Conservation (phyloP, 805 yeast species). For the Ogataea saltuana region DNA sequence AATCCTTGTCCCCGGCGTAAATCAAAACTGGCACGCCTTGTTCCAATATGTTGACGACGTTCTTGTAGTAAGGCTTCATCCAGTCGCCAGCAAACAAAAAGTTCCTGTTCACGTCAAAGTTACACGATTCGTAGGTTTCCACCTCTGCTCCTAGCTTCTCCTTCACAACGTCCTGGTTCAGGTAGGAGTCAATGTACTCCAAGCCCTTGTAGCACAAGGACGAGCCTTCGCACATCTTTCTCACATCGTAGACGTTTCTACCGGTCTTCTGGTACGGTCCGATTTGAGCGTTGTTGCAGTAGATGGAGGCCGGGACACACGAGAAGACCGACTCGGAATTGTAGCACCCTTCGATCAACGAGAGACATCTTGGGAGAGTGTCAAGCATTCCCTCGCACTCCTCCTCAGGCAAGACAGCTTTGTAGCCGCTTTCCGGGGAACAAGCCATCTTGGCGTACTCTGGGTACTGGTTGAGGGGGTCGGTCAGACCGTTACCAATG, state of each 20-base stretch:
- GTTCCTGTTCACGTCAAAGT: slow-evolving; percentile 49
- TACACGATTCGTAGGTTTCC: slow-evolving; percentile 51
- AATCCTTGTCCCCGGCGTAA: slow-evolving; percentile 95
- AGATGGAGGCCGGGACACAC: slow-evolving; percentile 64
- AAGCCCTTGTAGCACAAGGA: slow-evolving; percentile 54
- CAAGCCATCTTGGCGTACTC: slow-evolving; percentile 94
- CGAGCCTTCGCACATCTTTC: slow-evolving; percentile 52
- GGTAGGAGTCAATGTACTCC: slow-evolving; percentile 50
- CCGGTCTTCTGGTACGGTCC: slow-evolving; percentile 61
- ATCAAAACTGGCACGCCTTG: slow-evolving; percentile 74
- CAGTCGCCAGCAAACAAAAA: slow-evolving; percentile 64
- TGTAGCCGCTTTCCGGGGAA: slow-evolving; percentile 76
- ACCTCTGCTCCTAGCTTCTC: slow-evolving; percentile 57
- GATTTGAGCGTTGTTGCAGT: slow-evolving; percentile 61
- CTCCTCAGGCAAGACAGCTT: slow-evolving; percentile 67
- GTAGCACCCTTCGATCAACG: slow-evolving; percentile 67
- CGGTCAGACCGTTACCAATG: slow-evolving; percentile 93
- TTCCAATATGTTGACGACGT: slow-evolving; percentile 60
- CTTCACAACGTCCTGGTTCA: slow-evolving; percentile 56
- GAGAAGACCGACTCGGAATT: slow-evolving; percentile 54
- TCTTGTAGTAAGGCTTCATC: slow-evolving; percentile 62
- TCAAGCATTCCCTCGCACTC: slow-evolving; percentile 66
- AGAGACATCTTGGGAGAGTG: slow-evolving; percentile 63
- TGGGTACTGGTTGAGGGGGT: slow-evolving; percentile 74
- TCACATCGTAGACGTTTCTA: slow-evolving; percentile 64